Percentiles rank a stretch among this genome's conserved stretches.
Conservation (phyloP, 1,284 basidiomycete species). For the Apiotrichum laibachii region DNA sequence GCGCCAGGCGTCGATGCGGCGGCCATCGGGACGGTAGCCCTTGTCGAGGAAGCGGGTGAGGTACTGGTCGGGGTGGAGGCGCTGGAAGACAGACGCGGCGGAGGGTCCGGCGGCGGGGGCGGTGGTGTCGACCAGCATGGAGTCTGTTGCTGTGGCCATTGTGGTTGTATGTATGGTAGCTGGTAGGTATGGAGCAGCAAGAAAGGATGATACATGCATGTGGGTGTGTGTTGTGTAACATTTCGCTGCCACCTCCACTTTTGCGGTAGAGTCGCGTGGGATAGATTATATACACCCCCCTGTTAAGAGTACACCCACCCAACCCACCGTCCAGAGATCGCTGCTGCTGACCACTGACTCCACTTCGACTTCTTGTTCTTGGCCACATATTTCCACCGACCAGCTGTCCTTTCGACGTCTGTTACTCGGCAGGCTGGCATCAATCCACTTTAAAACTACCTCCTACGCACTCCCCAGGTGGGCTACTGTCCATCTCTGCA, state of each 20-base stretch:
- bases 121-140: background rate
- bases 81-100: slow-evolving; percentile 68
- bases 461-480: background rate
- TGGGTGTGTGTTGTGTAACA: background rate
- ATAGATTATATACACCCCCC: background rate
- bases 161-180: background rate
- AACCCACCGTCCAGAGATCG: background rate
- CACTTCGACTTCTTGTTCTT: background rate
- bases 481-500: background rate
- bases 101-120: slow-evolving; percentile 47
- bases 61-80: slow-evolving; percentile 75
- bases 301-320: background rate
- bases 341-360: background rate
- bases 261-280: background rate
- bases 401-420: background rate
- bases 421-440: background rate
- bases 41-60: slow-evolving; percentile 73
- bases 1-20: slow-evolving; percentile 63
- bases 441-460: slow-evolving; percentile 10
- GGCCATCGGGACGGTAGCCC: slow-evolving; percentile 70
- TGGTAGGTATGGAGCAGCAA: too few species aligned
- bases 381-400: background rate
- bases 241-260: background rate
- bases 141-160: slow-evolving; percentile 13
- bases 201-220: background rate